These are phyloP conservation scores for Eimeria zaria DNA, from an alignment of 169 alveolate genomes.

Conservation along the genomic window DNA sequence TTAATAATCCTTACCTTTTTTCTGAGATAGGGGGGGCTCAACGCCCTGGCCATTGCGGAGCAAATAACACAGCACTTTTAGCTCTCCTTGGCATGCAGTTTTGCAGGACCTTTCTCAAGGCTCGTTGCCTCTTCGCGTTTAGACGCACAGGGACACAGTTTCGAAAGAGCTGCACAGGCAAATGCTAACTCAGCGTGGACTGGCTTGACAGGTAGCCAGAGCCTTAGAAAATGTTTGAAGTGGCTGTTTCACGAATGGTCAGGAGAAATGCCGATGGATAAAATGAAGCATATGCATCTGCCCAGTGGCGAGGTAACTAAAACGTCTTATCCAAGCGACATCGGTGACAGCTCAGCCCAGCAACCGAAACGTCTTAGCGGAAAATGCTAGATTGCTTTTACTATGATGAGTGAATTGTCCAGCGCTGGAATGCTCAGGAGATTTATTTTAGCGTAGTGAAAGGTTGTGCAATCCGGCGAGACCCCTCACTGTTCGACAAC, in stretches of 20 bases:
- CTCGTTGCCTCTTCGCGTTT: neutral
- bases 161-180: neutral
- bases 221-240: neutral
- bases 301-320: neutral
- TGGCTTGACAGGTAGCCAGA: neutral
- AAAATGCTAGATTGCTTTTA: neutral
- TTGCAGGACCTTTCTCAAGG: neutral
- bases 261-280: neutral
- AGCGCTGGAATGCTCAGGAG: neutral
- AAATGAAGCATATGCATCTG: neutral
- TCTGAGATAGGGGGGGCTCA: neutral
- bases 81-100: neutral
- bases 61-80: slow-evolving; percentile 1
- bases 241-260: neutral
- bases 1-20: neutral
- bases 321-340: neutral
- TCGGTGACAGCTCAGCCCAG: neutral
- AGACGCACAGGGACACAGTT: neutral
- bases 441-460: neutral
- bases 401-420: neutral
- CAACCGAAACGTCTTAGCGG: neutral
- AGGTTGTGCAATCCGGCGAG: neutral
- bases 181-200: neutral
- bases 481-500: neutral
- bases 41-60: neutral